phyloP scores from a whole-genome alignment of 371 early-diverging fungal species.

The Mycotypha africana region DNA sequence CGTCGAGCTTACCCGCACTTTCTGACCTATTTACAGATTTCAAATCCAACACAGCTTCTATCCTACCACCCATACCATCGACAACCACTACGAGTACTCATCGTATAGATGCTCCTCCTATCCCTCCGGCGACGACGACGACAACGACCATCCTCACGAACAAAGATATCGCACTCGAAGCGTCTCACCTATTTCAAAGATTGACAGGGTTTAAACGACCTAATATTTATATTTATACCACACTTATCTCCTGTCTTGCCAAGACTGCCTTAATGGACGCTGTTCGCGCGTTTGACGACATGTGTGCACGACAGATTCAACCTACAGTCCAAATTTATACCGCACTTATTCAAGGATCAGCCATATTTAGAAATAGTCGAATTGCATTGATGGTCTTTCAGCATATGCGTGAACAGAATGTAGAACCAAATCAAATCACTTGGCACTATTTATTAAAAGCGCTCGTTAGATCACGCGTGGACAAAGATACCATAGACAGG shows the following conservation, averaged over 20 bases:
- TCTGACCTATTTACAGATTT: conserved; percentile 1
- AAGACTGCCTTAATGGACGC: conserved; percentile 30
- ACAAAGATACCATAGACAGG: conserved; percentile 25
- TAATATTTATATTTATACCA: conserved; percentile 42
- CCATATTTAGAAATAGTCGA: conserved; percentile 34
- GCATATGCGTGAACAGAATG: conserved; percentile 30
- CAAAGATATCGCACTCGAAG: no score
- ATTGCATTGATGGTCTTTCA: conserved; percentile 25
- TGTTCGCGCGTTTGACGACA: conserved; percentile 30
- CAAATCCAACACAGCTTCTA: conserved; percentile 3
- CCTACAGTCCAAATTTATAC: conserved; percentile 36
- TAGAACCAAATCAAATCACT: conserved; percentile 28
- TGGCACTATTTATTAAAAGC: conserved; percentile 41
- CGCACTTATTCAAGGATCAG: conserved; percentile 38
- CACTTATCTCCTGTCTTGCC: conserved; percentile 42
- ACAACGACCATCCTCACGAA: no score
- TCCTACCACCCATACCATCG: no score
- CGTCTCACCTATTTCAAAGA: conserved; percentile 27
- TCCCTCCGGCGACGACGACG: conserved; percentile 17
- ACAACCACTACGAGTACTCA: no score
- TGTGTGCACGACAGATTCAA: conserved; percentile 26
- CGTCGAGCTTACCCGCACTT: background rate
- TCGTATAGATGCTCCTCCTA: no score
- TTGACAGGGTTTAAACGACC: conserved; percentile 37
- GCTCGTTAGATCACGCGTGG: conserved; percentile 27